Evolutionary conservation across 2,329 filamentous ascomycete species (phyloP).

Genomic region (Arthrobotrys sphaeroides): DNA sequence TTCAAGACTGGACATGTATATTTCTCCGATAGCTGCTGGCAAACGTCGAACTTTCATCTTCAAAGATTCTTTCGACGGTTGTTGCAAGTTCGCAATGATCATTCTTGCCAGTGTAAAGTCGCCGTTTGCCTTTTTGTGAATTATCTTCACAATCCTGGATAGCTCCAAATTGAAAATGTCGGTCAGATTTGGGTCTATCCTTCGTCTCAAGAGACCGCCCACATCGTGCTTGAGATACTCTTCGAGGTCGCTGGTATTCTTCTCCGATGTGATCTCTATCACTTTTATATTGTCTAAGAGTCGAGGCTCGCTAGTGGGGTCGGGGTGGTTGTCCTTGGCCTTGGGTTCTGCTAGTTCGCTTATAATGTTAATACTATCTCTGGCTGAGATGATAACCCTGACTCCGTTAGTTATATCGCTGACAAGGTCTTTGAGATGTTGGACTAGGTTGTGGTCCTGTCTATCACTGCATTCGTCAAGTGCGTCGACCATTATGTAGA

Average conservation of each 20-base stretch:
- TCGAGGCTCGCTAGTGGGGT: too few relatives aligned
- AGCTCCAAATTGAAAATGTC: constrained; percentile 27
- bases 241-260: constrained; percentile 16
- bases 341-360: neutral
- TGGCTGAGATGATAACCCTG: constrained; percentile 25
- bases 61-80: constrained; percentile 35
- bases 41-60: constrained; percentile 17
- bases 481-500: constrained; percentile 42
- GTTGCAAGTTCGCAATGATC: constrained; percentile 34
- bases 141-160: constrained; percentile 18
- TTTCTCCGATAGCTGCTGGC: constrained; percentile 38
- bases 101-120: constrained; percentile 35
- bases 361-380: constrained; percentile 29
- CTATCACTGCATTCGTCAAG: constrained; percentile 31
- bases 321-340: neutral
- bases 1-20: constrained; percentile 37
- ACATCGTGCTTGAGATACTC: constrained; percentile 30
- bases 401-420: neutral
- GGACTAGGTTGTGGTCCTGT: neutral
- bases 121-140: constrained; percentile 35
- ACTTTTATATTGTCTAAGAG: constrained; percentile 9
- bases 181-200: constrained; percentile 19
- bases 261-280: constrained; percentile 21
- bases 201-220: constrained; percentile 11
- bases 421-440: neutral